phyloP scores from a whole-genome alignment of 306 rosid genomes.

The Pueraria montana region DNA sequence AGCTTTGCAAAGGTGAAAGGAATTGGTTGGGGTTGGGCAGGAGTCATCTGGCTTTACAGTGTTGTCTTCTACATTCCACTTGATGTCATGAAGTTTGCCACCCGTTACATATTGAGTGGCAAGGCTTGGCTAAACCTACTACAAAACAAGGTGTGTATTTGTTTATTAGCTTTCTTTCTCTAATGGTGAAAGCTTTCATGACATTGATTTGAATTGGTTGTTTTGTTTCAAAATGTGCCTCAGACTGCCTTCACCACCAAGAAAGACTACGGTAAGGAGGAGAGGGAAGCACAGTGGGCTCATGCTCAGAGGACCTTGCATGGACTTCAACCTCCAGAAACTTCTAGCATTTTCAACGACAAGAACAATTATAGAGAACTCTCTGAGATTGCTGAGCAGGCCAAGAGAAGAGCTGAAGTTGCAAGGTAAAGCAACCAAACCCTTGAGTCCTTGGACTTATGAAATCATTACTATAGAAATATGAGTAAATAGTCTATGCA shows the following conservation, averaged over 20 bases:
- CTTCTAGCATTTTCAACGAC: constrained; percentile 66
- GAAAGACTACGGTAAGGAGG: constrained; percentile 95
- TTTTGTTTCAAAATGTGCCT: constrained; percentile 41
- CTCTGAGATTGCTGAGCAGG: constrained; percentile 98
- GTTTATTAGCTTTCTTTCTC: background rate
- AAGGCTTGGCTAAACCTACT: constrained; percentile 94
- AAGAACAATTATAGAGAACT: constrained; percentile 94
- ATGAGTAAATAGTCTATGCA: background rate
- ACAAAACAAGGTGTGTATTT: constrained; percentile 78
- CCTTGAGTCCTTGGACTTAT: background rate
- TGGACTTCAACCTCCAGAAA: constrained; percentile 93
- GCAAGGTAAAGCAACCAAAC: constrained; percentile 73
- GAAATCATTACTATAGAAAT: background rate
- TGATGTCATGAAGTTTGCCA: constrained; percentile 80
- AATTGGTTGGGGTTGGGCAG: constrained; percentile 99
- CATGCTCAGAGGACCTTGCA: constrained; percentile 97
- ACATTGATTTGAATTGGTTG: constrained; percentile 29
- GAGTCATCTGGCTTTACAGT: constrained; percentile 97
- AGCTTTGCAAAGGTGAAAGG: constrained; percentile 88
- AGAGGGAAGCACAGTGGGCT: constrained; percentile 99
- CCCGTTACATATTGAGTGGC: constrained; percentile 93
- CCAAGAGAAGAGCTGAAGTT: constrained; percentile 97
- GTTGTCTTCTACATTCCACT: constrained; percentile 88
- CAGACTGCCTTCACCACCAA: constrained; percentile 99
- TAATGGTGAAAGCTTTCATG: constrained; percentile 20